phyloP scores from a whole-genome alignment of 1,284 basidiomycete species.

The Tilletia walkeri region DNA sequence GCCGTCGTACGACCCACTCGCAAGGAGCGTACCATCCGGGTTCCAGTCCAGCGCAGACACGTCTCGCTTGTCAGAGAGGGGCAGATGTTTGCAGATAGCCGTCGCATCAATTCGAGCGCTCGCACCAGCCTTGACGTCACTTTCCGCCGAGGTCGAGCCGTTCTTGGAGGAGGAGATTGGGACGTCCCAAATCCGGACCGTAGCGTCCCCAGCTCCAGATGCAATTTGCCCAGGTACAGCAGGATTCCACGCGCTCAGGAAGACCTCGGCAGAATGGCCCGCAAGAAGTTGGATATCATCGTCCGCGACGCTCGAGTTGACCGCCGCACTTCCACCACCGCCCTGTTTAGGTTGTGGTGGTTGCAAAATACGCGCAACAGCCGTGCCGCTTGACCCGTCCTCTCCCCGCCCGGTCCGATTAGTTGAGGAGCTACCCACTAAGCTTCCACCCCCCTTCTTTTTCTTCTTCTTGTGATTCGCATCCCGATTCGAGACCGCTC shows the following conservation, averaged over 20 bases:
- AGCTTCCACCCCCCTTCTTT: slow-evolving; percentile 29
- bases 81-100: slow-evolving; percentile 54
- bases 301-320: slow-evolving; percentile 21
- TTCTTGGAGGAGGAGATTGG: slow-evolving; percentile 4
- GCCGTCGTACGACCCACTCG: slow-evolving; percentile 54
- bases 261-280: slow-evolving; percentile 52
- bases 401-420: slow-evolving; percentile 5
- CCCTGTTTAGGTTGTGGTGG: slow-evolving; percentile 10
- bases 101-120: slow-evolving; percentile 14
- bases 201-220: slow-evolving; percentile 53
- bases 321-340: background rate
- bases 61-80: slow-evolving; percentile 52
- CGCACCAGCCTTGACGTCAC: background rate
- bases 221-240: slow-evolving; percentile 53
- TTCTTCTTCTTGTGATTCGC: slow-evolving; percentile 30
- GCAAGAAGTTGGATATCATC: slow-evolving; percentile 36
- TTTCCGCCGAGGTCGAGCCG: background rate
- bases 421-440: background rate
- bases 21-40: slow-evolving; percentile 54
- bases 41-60: slow-evolving; percentile 55
- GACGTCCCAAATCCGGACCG: slow-evolving; percentile 55
- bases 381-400: background rate
- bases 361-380: background rate
- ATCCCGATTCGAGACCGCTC: background rate
- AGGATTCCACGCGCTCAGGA: slow-evolving; percentile 55